Conservation (phyloP, 805 yeast species). For the Starmerella vaccinii region DNA sequence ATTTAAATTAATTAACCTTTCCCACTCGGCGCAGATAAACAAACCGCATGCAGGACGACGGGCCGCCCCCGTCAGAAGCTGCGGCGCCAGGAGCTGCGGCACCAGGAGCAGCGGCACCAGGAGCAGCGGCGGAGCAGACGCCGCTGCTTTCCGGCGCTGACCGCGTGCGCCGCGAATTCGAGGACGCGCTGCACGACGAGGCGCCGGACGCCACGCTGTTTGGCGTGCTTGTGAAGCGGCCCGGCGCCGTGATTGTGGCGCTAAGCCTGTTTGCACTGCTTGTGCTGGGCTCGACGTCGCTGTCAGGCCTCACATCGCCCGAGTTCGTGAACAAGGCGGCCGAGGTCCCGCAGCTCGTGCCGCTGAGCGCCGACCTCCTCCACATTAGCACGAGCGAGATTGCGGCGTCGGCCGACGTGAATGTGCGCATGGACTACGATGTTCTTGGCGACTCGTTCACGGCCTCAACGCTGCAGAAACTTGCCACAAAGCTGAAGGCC, state of each 20-base stretch:
- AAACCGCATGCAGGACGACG: not conserved
- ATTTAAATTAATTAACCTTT: not conserved
- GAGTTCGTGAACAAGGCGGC: constrained; percentile 1
- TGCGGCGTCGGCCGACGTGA: not conserved
- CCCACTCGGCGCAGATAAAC: too few relatives aligned
- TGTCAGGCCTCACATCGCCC: constrained; percentile 3
- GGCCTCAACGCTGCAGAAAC: not conserved
- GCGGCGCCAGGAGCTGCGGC: too few relatives aligned
- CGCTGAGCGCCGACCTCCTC: constrained; percentile 3
- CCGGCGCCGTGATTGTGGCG: constrained; percentile 17
- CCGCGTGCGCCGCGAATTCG: constrained; percentile 16
- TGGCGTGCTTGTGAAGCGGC: constrained; percentile 16
- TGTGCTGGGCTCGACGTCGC: not conserved
- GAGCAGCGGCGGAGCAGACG: not conserved
- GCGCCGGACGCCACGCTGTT: constrained; percentile 13
- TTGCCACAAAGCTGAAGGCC: constrained; percentile 6
- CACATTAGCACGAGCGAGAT: constrained; percentile 4
- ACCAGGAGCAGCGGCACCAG: not conserved
- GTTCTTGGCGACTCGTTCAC: constrained; percentile 1
- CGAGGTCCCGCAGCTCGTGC: constrained; percentile 7
- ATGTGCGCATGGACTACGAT: constrained; percentile 10
- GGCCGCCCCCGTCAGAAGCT: too few relatives aligned
- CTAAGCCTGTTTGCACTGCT: constrained; percentile 15
- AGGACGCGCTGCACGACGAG: constrained; percentile 19
- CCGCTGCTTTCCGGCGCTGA: constrained; percentile 3